Evolutionary conservation across 2,329 filamentous ascomycete species (phyloP).

Genomic region (Cladosporium sp.): DNA sequence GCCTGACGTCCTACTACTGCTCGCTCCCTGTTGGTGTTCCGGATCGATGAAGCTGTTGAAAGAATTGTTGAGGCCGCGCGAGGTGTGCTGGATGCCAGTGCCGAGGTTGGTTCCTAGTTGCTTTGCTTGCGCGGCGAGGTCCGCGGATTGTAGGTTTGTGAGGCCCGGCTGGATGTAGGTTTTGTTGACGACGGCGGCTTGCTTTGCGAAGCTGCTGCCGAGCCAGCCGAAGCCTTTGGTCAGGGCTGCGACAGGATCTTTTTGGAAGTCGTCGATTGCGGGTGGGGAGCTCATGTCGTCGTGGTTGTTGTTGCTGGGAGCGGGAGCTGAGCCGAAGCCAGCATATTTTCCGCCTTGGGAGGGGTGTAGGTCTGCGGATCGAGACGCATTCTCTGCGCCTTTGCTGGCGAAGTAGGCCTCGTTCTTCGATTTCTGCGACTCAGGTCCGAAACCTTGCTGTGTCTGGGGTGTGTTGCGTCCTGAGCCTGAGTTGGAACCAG

Average conservation of each 20-base stretch:
- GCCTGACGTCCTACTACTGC: constrained; percentile 14
- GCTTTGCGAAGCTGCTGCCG: constrained; percentile 80
- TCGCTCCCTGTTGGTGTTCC: constrained; percentile 20
- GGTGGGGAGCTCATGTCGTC: constrained; percentile 52
- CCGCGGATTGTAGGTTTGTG: constrained; percentile 69
- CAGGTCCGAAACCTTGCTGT: constrained; percentile 21
- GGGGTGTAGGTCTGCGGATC: constrained; percentile 74
- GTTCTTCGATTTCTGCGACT: constrained; percentile 61
- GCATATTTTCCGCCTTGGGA: constrained; percentile 89
- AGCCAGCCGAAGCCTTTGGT: constrained; percentile 96
- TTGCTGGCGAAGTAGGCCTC: constrained; percentile 88
- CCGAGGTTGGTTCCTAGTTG: constrained; percentile 51
- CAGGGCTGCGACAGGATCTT: constrained; percentile 83
- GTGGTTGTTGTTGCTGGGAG: constrained; percentile 43
- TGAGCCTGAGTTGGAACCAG: constrained; percentile 9
- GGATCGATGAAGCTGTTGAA: constrained; percentile 84
- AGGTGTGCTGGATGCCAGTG: constrained; percentile 64
- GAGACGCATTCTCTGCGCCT: constrained; percentile 76
- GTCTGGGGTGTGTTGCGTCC: constrained; percentile 27
- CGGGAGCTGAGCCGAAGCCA: constrained; percentile 81
- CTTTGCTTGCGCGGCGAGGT: constrained; percentile 60
- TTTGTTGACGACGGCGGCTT: constrained; percentile 87
- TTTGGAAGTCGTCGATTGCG: constrained; percentile 83
- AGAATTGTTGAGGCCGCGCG: constrained; percentile 72
- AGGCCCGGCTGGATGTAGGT: constrained; percentile 91